Base-by-base conservation (phyloP, 73 alveolate species). In the Stentor roeselii region DNA sequence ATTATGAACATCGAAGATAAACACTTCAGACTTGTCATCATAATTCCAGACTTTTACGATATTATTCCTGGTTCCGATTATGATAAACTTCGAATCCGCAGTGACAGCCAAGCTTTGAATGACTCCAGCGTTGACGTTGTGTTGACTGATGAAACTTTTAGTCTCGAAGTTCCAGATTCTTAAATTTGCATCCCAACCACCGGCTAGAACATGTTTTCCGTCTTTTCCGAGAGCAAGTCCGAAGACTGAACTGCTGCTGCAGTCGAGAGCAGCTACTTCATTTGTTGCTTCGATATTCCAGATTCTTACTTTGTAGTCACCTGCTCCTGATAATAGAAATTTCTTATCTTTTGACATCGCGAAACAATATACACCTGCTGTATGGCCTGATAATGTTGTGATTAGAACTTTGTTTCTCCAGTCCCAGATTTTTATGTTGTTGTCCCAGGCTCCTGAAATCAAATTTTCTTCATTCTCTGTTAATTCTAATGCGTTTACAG, bases 181-280 rank as follows among this genome's bases (percentile, higher is more conserved):
- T 40, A 67, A 67, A 67, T 67, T n/a, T 67, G 80, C 21, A 32
- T 67, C 80, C 37, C n/a, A 67, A 11, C 80, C 80, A 27, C 41
- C 80, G 0, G 80, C 37, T 1, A 32, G 27, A 2, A 67, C 21
- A 50, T 21, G 6, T 21, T 50, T 50, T 21, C 67, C 67, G 67
- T 50, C 67, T 50, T 50, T 50, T 6, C 67, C 67, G 6, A 50
- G 21, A 11, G 67, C 67, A 11, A 50, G 21, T 50, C 67, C 67
- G 67, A 50, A 50, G 21, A 50, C 67, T 50, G 67, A 50, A 50
- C 67, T 50, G 21, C 21, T 50, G 30, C 67, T 21, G 21, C 67
- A 50, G 6, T 50, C 67, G 30, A 50, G 21, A 11, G 67, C 67
- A 11, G 67, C 67, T 50, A 50, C 67, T 50, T 50, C 67, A 50